Conservation (phyloP, 2,329 filamentous ascomycete species). For the Trichoderma sp. region DNA sequence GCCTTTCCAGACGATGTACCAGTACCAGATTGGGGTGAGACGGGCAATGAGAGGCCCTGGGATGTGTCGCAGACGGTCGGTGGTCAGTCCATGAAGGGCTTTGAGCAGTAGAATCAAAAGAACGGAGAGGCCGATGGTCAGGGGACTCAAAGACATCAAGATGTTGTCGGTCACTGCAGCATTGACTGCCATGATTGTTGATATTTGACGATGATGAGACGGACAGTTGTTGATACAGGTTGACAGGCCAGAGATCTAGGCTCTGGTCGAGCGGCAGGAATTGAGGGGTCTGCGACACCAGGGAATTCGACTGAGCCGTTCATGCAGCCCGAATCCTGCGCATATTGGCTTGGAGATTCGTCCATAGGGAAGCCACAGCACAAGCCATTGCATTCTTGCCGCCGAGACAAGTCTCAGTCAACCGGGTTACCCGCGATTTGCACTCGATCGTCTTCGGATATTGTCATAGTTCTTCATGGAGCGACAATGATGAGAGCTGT, state of each 20-base stretch:
- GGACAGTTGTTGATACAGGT: not conserved
- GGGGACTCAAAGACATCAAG: not conserved
- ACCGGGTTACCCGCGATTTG: not conserved
- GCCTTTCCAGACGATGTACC: not conserved
- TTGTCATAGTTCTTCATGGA: not conserved
- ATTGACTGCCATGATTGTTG: not conserved
- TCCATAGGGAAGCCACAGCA: not conserved
- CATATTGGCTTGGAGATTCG: not conserved
- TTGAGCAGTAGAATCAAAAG: not conserved
- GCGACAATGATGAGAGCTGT: not conserved
- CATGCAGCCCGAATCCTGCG: conserved; percentile 5
- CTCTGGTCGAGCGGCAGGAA: not conserved
- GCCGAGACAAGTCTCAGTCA: not conserved
- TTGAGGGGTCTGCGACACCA: conserved; percentile 5
- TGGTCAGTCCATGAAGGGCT: not conserved
- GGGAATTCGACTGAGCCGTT: not conserved
- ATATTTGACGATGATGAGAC: not conserved
- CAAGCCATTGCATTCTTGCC: not conserved
- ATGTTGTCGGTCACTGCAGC: no score
- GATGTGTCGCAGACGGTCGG: conserved; percentile 4
- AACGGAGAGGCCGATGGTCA: not conserved
- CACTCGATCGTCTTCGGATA: not conserved
- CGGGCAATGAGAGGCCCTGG: conserved; percentile 6
- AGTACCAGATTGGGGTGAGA: not conserved
- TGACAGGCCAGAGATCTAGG: not conserved